These are phyloP conservation scores for Sinapis alba DNA, from an alignment of 441 rosid genomes.

Conservation along the genomic window DNA sequence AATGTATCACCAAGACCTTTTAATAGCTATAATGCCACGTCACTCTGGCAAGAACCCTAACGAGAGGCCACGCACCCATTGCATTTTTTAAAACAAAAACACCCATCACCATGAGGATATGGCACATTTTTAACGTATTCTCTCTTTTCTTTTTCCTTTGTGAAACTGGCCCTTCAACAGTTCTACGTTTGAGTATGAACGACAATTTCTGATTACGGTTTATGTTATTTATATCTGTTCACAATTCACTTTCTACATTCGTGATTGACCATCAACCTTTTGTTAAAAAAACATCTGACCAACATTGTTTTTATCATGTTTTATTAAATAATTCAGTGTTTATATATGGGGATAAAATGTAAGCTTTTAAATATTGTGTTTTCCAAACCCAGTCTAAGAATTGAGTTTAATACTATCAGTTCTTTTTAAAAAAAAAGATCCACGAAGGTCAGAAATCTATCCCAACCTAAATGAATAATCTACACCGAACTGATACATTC, in stretches of 20 bases:
- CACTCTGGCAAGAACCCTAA: conserved; percentile 21
- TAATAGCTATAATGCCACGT: conserved; percentile 23
- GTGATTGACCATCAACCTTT: conserved; percentile 13
- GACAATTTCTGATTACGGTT: conserved; percentile 40
- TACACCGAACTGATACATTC: no score
- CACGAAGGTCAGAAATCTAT: no score
- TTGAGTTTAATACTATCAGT: no score
- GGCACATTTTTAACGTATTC: conserved; percentile 19
- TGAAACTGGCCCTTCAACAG: background rate
- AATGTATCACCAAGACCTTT: conserved; percentile 25
- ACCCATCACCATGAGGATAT: conserved; percentile 26
- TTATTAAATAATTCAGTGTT: no score
- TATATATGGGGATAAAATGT: no score
- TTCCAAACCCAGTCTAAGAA: no score
- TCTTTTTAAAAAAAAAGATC: no score
- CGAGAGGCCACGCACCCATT: conserved; percentile 30
- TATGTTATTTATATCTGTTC: conserved; percentile 24
- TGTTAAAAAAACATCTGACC: conserved; percentile 12
- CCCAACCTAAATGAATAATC: no score
- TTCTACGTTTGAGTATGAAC: conserved; percentile 36
- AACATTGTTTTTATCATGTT: background rate
- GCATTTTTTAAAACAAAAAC: conserved; percentile 11
- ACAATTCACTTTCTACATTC: background rate
- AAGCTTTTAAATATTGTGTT: no score
- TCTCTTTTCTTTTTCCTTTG: background rate